Evolutionary conservation across 75 land plant species (phyloP), one percentile per base, ranked within the genome.

Genomic region (Azolla pinnata): DNA sequence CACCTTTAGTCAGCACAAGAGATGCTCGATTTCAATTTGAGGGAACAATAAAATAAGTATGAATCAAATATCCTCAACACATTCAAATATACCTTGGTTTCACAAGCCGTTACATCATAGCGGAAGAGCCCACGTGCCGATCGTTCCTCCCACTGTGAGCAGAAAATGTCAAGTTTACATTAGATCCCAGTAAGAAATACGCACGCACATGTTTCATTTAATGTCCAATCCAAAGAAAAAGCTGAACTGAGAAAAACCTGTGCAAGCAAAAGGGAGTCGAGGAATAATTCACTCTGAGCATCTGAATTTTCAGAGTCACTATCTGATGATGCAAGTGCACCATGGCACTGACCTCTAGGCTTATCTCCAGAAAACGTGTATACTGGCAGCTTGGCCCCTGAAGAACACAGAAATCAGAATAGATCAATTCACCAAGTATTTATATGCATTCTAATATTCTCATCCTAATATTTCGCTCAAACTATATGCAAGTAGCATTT

Each of bases 91-190:
- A 83, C 87, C 84, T 81, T 84, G 0, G 79, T 84, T 58, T 78
- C 78, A 67, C 84, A 84, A 2, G 76, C 57, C 10, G 88, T 81
- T 1, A 81, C 84, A 70, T 84, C 84, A 70, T 81, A 84, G 30
- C 68, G 73, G 51, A 78, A 64, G 31, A 68, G 71, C 31, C 81
- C 79, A 44, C 65, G 63, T 29, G 66, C 66, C 45, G 62, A 42
- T 3, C 71, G 63, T 29, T 81, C 84, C 60, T 78, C 81, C 84
- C 81, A 84, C 81, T 84, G 67, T 5, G 40, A 5, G 12, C 10
- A 35, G 40, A 5, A 35, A 5, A 35, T 35, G 12, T 35, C n/a
- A n/a, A n/a, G n/a, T n/a, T n/a, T n/a, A n/a, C n/a, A n/a, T n/a
- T n/a, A n/a, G n/a, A n/a, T n/a, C n/a, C n/a, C n/a, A n/a, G n/a